phyloP scores from a whole-genome alignment of 2,329 filamentous ascomycete species.

The Monosporascus ibericus region DNA sequence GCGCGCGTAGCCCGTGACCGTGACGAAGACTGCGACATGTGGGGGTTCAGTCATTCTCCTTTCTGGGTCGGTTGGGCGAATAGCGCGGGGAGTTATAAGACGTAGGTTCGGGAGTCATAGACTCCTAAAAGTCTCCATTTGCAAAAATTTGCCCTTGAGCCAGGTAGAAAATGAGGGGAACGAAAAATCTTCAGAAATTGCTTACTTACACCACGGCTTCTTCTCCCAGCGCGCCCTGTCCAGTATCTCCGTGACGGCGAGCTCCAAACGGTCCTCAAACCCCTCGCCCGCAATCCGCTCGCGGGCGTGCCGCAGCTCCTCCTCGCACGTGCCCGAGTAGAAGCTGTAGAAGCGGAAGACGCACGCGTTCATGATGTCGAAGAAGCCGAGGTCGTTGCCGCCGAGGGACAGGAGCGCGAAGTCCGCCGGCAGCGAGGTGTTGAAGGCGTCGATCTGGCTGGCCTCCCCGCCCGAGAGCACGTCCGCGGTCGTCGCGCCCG shows the following conservation, averaged over 20 bases:
- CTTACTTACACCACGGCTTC: conserved; percentile 25
- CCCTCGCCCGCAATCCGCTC: conserved; percentile 26
- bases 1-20: conserved; percentile 40
- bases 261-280: conserved; percentile 33
- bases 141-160: too few relatives aligned
- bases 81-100: too few relatives aligned
- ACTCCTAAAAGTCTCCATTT: too few relatives aligned
- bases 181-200: too few relatives aligned
- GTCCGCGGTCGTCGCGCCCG: conserved; percentile 36
- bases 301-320: conserved; percentile 30
- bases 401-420: conserved; percentile 42
- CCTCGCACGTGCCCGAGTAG: conserved; percentile 39
- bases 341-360: conserved; percentile 44
- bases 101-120: too few relatives aligned
- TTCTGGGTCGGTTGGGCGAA: too few relatives aligned
- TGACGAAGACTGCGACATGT: conserved; percentile 26
- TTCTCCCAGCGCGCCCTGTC: conserved; percentile 39
- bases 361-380: conserved; percentile 43
- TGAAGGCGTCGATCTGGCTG: conserved; percentile 37
- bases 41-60: too few relatives aligned
- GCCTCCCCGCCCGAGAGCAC: conserved; percentile 29
- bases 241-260: conserved; percentile 37
- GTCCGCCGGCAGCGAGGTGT: conserved; percentile 30
- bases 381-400: conserved; percentile 45
- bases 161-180: too few relatives aligned